phyloP scores from a whole-genome alignment of 139 green algal species.

The Tetradesmus obliquus region DNA sequence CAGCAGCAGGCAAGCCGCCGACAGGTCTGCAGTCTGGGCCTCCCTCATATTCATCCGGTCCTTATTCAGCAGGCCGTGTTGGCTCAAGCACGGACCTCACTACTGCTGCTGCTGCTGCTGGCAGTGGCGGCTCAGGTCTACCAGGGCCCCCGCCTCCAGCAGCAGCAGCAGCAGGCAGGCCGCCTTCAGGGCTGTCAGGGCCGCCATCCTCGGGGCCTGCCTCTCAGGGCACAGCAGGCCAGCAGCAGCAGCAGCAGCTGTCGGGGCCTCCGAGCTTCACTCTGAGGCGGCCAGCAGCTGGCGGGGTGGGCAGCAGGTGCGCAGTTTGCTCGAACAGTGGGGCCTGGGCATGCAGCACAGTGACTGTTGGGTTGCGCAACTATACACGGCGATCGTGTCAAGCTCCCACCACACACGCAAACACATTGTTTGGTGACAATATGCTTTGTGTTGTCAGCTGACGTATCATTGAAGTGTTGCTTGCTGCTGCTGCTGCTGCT shows the following conservation, averaged over 20 bases:
- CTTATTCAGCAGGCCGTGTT: not conserved
- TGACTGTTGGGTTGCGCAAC: no score
- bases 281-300: not conserved
- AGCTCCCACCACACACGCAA: no score
- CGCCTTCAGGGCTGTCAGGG: not conserved
- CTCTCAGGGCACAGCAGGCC: not conserved
- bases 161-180: not conserved
- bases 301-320: not conserved
- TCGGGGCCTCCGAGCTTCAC: not conserved
- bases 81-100: not conserved
- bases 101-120: slow-evolving; percentile 1
- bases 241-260: not conserved
- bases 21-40: not conserved
- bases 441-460: no score
- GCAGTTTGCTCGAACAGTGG: no score
- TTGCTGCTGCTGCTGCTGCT: no score
- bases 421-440: no score
- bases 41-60: no score
- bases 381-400: no score
- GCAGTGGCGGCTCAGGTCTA: not conserved
- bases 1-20: not conserved
- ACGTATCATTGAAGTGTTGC: no score
- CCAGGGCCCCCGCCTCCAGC: not conserved
- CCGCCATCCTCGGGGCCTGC: not conserved
- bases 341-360: no score